phyloP scores from a whole-genome alignment of 768 basidiomycete species.

The Suillus cothurnatus region DNA sequence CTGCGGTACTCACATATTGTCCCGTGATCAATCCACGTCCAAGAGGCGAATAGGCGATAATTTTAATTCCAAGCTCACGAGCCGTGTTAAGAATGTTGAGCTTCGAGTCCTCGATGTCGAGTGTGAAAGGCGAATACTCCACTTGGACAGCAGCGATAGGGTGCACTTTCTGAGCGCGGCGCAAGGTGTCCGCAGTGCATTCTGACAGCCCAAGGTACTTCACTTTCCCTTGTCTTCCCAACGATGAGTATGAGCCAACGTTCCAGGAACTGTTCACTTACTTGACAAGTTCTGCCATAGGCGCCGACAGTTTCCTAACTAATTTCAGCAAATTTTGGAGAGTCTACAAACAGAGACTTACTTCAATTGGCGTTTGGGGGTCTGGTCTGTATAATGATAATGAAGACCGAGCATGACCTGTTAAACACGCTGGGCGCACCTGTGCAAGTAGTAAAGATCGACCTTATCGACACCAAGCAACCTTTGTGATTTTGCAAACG shows the following conservation, averaged over 20 bases:
- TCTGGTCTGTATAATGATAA: conserved; percentile 37
- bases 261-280: conserved; percentile 21
- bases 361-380: conserved; percentile 48
- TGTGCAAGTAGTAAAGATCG: conserved; percentile 52
- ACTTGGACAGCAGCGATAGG: conserved; percentile 53
- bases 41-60: conserved; percentile 55
- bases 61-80: conserved; percentile 50
- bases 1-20: conserved; percentile 34
- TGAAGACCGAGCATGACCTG: background rate
- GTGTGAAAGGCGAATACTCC: conserved; percentile 52
- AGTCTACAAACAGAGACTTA: conserved; percentile 17
- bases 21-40: conserved; percentile 56
- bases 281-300: conserved; percentile 56
- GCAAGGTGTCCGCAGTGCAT: conserved; percentile 45
- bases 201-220: conserved; percentile 58
- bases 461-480: conserved; percentile 43
- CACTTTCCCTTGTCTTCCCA: conserved; percentile 46
- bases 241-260: conserved; percentile 18
- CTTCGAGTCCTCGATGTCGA: conserved; percentile 48
- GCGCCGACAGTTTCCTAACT: conserved; percentile 44
- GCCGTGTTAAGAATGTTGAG: conserved; percentile 44
- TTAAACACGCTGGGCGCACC: conserved; percentile 17
- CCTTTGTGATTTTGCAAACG: conserved; percentile 42
- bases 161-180: conserved; percentile 52
- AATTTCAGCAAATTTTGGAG: background rate